Evolutionary conservation across 129 eudicot species (phyloP), one percentile per base, ranked within the genome.

Genomic region (Mikania micrantha): DNA sequence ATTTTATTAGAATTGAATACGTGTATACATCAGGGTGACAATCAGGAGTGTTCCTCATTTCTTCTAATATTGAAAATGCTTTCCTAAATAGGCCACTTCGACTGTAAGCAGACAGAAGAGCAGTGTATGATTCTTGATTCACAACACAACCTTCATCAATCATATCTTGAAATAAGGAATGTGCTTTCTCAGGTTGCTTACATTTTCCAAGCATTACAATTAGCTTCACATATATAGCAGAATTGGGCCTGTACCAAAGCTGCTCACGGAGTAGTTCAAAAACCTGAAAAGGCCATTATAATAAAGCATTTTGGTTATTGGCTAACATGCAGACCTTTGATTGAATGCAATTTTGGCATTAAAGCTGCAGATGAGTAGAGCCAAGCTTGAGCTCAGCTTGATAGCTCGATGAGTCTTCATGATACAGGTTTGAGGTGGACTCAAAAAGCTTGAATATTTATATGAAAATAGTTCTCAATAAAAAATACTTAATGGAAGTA

Each of bases 181-280:
- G 83, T 16, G 98, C 98, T 75, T 84, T 93, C 80, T 85, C 85
- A 5, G 96, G 98, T 82, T 93, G 95, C 85, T 86, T 93, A 61
- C 98, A 88, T 79, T 93, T 93, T 54, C 98, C 98, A 48, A 93
- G 96, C 98, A 93, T 93, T 76, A 88, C 95, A 34, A 93, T 86
- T 60, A 93, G 74, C 83, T 93, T 93, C 77, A 93, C 80, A 53
- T 93, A 93, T 77, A 88, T 84, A 50, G 83, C 92, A 9, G 95
- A 8, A 67, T 84, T 80, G 12, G 98, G 98, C 74, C 77, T 82
- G 84, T 93, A 93, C 98, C 98, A 93, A 10, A 83, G 79, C 84
- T 93, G 98, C 84, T 93, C 98, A 2, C 91, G 91, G 5, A 93
- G 86, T 66, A 93, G 91, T 60, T 88, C 96, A 77, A 88, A 93